These are phyloP conservation scores for Komagataella populi DNA, from an alignment of 805 yeast species.

Conservation along the genomic window DNA sequence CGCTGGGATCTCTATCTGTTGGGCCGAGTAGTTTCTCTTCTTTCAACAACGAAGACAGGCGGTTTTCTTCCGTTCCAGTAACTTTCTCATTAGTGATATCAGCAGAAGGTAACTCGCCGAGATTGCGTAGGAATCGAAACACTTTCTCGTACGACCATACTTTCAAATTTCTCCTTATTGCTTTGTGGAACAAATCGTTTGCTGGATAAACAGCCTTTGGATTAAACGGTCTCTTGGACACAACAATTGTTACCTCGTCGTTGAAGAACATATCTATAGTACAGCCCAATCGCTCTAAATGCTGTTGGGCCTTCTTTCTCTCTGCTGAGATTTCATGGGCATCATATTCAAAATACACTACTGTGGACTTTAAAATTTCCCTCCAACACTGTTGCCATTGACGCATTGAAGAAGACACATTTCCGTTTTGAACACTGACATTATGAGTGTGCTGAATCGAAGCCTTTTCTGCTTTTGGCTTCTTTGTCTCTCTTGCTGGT, in stretches of 20 bases:
- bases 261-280: conserved; percentile 46
- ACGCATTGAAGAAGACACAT: conserved; percentile 11
- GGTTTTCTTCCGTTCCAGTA: conserved; percentile 10
- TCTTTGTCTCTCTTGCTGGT: conserved; percentile 7
- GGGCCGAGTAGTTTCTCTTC: conserved; percentile 84
- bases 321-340: conserved; percentile 17
- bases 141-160: conserved; percentile 87
- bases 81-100: conserved; percentile 5
- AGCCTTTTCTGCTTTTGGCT: background rate
- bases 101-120: conserved; percentile 27
- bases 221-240: conserved; percentile 46
- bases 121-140: conserved; percentile 57
- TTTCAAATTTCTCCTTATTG: conserved; percentile 42
- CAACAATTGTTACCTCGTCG: conserved; percentile 58
- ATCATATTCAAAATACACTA: conserved; percentile 41
- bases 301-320: conserved; percentile 17
- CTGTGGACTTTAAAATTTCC: conserved; percentile 38
- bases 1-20: conserved; percentile 76
- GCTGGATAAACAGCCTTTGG: conserved; percentile 23
- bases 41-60: conserved; percentile 50
- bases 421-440: background rate
- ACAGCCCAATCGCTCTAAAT: conserved; percentile 35
- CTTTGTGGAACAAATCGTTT: conserved; percentile 59
- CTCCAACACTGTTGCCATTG: conserved; percentile 53
- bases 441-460: background rate